Evolutionary conservation across 768 basidiomycete species (phyloP).

Genomic region (Tulasnella sp.): DNA sequence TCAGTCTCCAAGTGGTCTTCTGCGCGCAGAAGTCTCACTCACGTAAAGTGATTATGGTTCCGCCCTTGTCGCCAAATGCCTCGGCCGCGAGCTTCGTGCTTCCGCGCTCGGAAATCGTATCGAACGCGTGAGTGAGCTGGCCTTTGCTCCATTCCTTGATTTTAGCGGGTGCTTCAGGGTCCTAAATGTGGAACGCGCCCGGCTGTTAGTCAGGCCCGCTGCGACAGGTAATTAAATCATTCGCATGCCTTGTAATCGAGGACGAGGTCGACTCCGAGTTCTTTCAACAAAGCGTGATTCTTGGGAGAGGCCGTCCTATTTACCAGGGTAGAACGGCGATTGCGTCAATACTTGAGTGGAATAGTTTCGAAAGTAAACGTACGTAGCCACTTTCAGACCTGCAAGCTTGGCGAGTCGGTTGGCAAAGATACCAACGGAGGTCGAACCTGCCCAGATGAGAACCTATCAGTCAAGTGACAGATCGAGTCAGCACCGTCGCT

Average conservation of each 20-base stretch:
- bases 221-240: not conserved
- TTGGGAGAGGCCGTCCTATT: constrained; percentile 42
- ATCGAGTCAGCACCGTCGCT: not conserved
- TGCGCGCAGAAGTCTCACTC: not conserved
- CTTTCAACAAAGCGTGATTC: constrained; percentile 42
- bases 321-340: not conserved
- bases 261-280: constrained; percentile 46
- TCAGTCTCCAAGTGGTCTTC: not conserved
- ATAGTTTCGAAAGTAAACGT: not conserved
- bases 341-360: no score
- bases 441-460: constrained; percentile 31
- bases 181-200: not conserved
- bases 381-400: constrained; percentile 46
- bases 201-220: not conserved
- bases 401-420: constrained; percentile 46
- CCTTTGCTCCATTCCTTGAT: constrained; percentile 31
- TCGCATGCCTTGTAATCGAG: constrained; percentile 39
- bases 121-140: not conserved
- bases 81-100: constrained; percentile 1
- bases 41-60: constrained; percentile 16
- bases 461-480: constrained; percentile 19
- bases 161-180: constrained; percentile 30
- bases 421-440: constrained; percentile 40
- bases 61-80: constrained; percentile 19
- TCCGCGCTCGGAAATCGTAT: constrained; percentile 23